Evolutionary conservation across 2,329 filamentous ascomycete genomes (phyloP), one percentile per base, ranked within the genome.

Genomic region (Colletotrichum camelliae): DNA sequence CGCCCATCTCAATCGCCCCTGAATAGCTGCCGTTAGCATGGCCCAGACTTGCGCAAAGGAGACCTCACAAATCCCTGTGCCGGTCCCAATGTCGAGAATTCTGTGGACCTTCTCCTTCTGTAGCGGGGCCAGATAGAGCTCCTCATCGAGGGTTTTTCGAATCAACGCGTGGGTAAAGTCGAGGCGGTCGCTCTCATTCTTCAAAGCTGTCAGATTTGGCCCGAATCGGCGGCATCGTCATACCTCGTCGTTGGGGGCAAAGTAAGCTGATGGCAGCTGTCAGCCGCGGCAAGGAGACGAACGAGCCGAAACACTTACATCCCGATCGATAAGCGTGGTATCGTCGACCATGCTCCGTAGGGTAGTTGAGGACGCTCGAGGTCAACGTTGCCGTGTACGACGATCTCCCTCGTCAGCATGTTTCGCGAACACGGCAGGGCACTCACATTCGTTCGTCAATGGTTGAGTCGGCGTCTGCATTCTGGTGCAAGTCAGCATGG

Each of bases 71-170:
- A 92, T 91, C 5, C 92, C 91, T 1, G 90, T 91, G 18, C 92
- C 92, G 8, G 89, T 92, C 62, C 91, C 90, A 13, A 92, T 84
- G 78, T 92, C 90, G 16, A 92, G 84, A 21, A 92, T 88, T n/a
- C 85, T 84, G 18, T 77, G 62, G 3, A 66, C 27, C 29, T 72
- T 77, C 2, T 37, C 35, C 33, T 43, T 27, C 9, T 75, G 62
- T 12, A 77, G 3, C 31, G 75, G 75, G 7, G 75, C 75, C 9
- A 71, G 16, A 31, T 71, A 75, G n/a, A 75, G 72, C 24, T 67
- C 48, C 1, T 33, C 58, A 4, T 57, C 48, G 5, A 70, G 29
- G 5, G 52, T 35, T 16, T 71, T 71, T 15, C 52, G 61, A 27
- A 75, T 72, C 4, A 74, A 29, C 13, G 57, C 37, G 31, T 77